Base-by-base conservation (phyloP, 257 asterid genomes). In the Hygrophila difformis region DNA sequence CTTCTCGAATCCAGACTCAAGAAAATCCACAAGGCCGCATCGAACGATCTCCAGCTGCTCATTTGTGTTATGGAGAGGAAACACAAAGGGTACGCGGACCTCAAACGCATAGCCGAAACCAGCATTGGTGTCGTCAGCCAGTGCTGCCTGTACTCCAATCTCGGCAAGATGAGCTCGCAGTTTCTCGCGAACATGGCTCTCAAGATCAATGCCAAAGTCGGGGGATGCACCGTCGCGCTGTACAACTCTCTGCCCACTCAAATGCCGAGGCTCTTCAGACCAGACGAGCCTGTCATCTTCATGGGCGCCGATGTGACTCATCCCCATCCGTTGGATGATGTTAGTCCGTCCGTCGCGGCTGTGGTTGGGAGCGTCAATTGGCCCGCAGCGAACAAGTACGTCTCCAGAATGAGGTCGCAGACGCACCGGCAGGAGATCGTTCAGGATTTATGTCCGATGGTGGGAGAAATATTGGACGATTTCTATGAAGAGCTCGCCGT, bases 271-370 rank as follows among this genome's bases (percentile, higher is more conserved):
- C 76, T 91, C 20, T 78, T 91, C 48, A 57, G 53, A 29, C 63
- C 38, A 0, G 93, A 80, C 1, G 69, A 77, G 10, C 96, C 99
- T 0, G 92, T 78, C 45, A 86, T 91, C 48, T 80, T 91, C 36
- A 82, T 91, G 96, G 98, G 98, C 0, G 98, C 98, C 0, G 98
- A 91, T 35, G 98, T 91, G 2, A 86, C 98, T 0, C 98, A 91
- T 52, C 98, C 98, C 3, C 98, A 91, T 62, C 98, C 98, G 0
- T 49, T 76, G 8, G 98, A 91, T 24, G 98, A 91, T 63, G 65
- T 6, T 44, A 91, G 94, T 44, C 98, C 98, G 12, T 91, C 98
- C 0, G 69, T 91, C 12, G 96, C 98, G 10, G 98, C 98, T 1
- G 93, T 91, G 0, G 98, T 91, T 5, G 98, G 98, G 0, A 91